Base-by-base conservation (phyloP, 192 early-diverging fungal genomes). In the Chytriomyces sp. region DNA sequence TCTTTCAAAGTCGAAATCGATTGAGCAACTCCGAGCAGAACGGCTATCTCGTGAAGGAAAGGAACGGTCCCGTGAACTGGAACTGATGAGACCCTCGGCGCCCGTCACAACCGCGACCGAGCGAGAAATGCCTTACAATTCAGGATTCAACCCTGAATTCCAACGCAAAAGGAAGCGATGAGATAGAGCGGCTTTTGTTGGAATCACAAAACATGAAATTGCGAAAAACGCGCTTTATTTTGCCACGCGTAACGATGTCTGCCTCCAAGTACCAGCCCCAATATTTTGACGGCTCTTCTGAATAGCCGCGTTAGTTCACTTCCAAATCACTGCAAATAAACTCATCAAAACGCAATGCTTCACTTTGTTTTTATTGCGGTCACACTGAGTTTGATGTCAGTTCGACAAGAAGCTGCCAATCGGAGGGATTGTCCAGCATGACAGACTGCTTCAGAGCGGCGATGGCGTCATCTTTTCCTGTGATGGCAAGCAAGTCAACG, bases 401-500 rank as follows among this genome's bases (percentile, higher is more conserved):
- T 67, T 88, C 86, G 7, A 88, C 81, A 64, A 88, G 67, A 53
- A 88, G 67, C 75, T 88, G 86, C 88, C 88, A 89, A 64, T 89
- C 88, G 28, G 86, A 88, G 0, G 88, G 88, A 74, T 89, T 89
- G 76, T 89, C 88, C 20, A 89, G 77, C 74, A 80, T 82, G 57
- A 89, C 88, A 60, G 86, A 88, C 67, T 88, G 86, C 64, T 89
- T 89, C 28, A 89, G 78, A 2, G 88, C 88, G 8, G 79, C 79
- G 50, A 89, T 86, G 5, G 88, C 88, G 45, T 89, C 88, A 69
- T 89, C 88, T 77, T 88, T 87, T n/a, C 87, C 86, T 86, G 79
- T 45, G 45, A 53, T 50, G 16, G 53, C 20, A 13, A 57, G 53
- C 16, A 57, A 57, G 64, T 43, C 35, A 72, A 9, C 61, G 44